A percentile compares a stretch with the other conserved stretches of the same genome.
Evolutionary conservation across 2,329 filamentous ascomycete species (phyloP).

Genomic region (Aspergillus carbonarius): DNA sequence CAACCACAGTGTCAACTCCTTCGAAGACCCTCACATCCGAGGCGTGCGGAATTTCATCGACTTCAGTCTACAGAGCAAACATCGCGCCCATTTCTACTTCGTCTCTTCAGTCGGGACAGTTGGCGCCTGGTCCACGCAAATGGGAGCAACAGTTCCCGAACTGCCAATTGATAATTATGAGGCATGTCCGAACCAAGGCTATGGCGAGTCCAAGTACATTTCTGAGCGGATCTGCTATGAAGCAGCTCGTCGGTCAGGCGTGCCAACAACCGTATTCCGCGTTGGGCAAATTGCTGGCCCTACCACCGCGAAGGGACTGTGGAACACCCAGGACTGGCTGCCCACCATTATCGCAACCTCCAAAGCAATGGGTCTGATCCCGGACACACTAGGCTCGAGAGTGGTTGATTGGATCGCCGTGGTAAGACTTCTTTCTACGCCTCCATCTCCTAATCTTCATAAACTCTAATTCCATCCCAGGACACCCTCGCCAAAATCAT

Average conservation of each 20-base stretch:
- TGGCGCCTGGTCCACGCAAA: constrained; percentile 14
- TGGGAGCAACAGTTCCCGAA: neutral
- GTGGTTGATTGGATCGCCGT: neutral
- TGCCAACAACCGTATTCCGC: neutral
- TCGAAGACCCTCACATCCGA: constrained; percentile 30
- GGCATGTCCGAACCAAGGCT: neutral
- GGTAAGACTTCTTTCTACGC: neutral
- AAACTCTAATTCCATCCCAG: neutral
- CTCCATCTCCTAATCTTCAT: too few species aligned
- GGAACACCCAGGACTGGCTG: neutral
- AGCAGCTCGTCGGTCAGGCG: neutral
- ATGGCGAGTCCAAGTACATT: neutral
- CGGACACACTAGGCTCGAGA: neutral
- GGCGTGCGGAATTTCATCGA: constrained; percentile 30
- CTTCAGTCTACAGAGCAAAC: constrained; percentile 18
- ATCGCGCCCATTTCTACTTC: constrained; percentile 26
- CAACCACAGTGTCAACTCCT: constrained; percentile 30
- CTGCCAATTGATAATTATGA: neutral
- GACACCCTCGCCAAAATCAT: neutral
- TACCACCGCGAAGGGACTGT: neutral
- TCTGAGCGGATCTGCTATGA: neutral
- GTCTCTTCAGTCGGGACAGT: constrained; percentile 30
- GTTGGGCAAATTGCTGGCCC: neutral
- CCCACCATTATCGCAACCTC: neutral
- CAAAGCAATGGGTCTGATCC: neutral